Percentiles rank a stretch among this genome's conserved stretches.
These are phyloP conservation scores for Trypethelium eluteriae DNA, from an alignment of 495 filamentous ascomycete species.

Conservation along the genomic window DNA sequence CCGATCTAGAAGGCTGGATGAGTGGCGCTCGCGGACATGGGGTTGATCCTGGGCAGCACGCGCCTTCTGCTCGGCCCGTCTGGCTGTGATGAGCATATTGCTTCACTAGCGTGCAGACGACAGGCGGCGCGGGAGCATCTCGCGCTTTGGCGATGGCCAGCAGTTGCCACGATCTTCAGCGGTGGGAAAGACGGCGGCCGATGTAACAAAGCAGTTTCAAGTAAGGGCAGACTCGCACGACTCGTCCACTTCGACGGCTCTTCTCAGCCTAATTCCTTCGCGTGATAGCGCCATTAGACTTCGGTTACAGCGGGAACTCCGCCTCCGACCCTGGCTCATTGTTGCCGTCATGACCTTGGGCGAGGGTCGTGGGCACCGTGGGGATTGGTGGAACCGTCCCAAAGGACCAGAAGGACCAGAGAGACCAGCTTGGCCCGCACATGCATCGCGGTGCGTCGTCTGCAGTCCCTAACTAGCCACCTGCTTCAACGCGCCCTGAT, in stretches of 20 bases:
- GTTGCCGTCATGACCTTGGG: constrained; percentile 5
- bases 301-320: constrained; percentile 11
- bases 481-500: background rate
- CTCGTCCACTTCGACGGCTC: background rate
- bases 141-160: constrained; percentile 5
- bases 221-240: background rate
- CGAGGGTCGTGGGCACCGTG: background rate
- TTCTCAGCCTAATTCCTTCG: constrained; percentile 7
- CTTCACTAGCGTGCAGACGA: constrained; percentile 10
- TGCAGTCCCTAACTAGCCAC: no score
- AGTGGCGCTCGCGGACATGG: constrained; percentile 5
- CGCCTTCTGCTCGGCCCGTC: constrained; percentile 11
- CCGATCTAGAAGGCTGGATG: constrained; percentile 9
- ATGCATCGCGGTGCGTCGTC: background rate
- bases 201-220: constrained; percentile 12
- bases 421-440: background rate
- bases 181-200: constrained; percentile 3
- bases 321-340: background rate
- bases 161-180: constrained; percentile 1
- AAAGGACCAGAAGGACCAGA: background rate
- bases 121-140: constrained; percentile 10
- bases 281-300: constrained; percentile 1
- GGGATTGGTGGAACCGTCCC: constrained; percentile 9
- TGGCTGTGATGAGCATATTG: constrained; percentile 10
- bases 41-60: constrained; percentile 8